Evolutionary conservation across 257 asterid species (phyloP), one percentile per base, ranked within the genome.

Genomic region (Hygrophila difformis): DNA sequence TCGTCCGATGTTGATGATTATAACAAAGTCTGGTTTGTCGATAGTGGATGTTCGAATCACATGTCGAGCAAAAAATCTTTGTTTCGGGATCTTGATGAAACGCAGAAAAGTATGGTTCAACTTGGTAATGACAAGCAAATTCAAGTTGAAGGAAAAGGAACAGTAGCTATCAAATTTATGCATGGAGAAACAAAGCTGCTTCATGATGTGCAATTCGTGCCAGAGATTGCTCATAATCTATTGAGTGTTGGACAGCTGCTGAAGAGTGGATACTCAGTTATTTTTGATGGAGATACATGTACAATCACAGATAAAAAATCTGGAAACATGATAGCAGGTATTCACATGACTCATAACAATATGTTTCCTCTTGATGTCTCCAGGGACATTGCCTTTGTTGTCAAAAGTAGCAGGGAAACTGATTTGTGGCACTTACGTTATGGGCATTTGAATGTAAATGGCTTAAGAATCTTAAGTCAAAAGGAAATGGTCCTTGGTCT

Each of bases 181-280:
- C 17, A 47, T 6, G 18, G 65, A 40, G 24, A 50, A 0, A 15
- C 4, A 5, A 51, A 57, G 14, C 8, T 51, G 1, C 5, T 52
- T 1, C 22, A 47, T 17, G n/a, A 62, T 42, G 55, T 57, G 0
- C 15, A 40, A 0, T 57, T 17, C 53, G 47, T 23, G 0, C 60
- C 66, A 5, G 12, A 14, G 23, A 40, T 48, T 8, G 41, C n/a
- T 26, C 39, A 62, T 13, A 62, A 43, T 39, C 21, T 67, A 16
- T 12, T 62, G 6, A 62, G 63, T 42, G 39, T 62, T 39, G 62
- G 65, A 1, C 47, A 50, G 36, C 13, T 61, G 9, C 43, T 60
- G 49, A 1, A 8, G 20, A 9, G 42, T 56, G 39, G 49, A 6
- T 57, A 44, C 10, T 14, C 26, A 0, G 1, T 46, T 8, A 5